Evolutionary conservation across 2,329 filamentous ascomycete species (phyloP).

Genomic region (Chrysoporthe austroafricana): DNA sequence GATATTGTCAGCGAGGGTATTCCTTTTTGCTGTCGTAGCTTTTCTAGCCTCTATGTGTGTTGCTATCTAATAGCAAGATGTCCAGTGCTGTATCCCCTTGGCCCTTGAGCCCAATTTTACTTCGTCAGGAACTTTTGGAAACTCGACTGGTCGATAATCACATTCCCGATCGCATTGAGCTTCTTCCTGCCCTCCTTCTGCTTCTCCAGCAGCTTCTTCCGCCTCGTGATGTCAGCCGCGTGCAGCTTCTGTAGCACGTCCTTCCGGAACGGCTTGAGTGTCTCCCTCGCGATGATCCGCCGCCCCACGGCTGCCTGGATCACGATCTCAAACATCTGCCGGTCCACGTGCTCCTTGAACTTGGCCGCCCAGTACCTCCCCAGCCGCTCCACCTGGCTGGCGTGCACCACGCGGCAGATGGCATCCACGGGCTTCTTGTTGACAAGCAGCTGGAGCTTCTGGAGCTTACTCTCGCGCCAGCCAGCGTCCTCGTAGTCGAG

Average conservation of each 20-base stretch:
- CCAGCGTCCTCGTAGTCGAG: conserved; percentile 96
- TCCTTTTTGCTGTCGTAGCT: neutral
- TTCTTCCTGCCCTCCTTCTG: conserved; percentile 95
- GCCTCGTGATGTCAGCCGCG: conserved; percentile 81
- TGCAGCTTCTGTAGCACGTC: conserved; percentile 94
- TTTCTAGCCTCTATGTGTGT: neutral
- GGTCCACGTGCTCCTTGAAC: conserved; percentile 95
- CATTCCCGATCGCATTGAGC: conserved; percentile 81
- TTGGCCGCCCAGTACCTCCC: conserved; percentile 89
- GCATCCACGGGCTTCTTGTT: conserved; percentile 95
- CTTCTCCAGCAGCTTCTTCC: conserved; percentile 89
- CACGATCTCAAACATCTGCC: conserved; percentile 94
- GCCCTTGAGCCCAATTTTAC: conserved; percentile 39
- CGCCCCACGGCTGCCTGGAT: conserved; percentile 89
- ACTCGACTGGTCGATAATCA: conserved; percentile 93
- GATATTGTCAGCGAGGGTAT: neutral
- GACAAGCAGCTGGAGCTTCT: conserved; percentile 90
- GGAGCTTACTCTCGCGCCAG: conserved; percentile 77
- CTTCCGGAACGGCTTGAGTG: conserved; percentile 94
- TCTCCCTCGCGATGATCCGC: conserved; percentile 86
- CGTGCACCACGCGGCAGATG: conserved; percentile 86
- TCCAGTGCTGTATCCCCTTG: neutral
- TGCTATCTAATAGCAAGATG: neutral
- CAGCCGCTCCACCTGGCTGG: conserved; percentile 77
- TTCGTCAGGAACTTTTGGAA: conserved; percentile 94